Conservation (phyloP, 345 rosid genomes). For the Linum lewisii region DNA sequence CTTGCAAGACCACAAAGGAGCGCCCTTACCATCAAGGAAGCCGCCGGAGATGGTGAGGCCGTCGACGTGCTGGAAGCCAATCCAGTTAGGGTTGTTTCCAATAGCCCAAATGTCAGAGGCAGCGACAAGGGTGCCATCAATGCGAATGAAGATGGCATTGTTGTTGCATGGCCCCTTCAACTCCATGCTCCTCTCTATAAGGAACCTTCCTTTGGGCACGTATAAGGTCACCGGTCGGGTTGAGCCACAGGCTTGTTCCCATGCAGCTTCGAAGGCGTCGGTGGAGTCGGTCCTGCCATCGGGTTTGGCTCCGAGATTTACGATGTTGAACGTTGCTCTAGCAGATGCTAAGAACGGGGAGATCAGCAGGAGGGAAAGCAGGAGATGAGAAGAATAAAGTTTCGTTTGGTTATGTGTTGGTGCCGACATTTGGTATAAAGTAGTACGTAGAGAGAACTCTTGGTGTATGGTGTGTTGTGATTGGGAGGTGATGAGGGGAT, state of each 20-base stretch:
- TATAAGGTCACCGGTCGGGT: conserved; percentile 28
- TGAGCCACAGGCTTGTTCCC: conserved; percentile 49
- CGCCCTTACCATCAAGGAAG: conserved; percentile 49
- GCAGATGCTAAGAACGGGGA: too few species aligned
- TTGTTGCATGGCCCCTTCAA: conserved; percentile 54
- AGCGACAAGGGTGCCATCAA: conserved; percentile 64
- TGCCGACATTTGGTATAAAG: too few species aligned
- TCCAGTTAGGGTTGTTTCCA: conserved; percentile 31
- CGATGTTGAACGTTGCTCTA: too few species aligned
- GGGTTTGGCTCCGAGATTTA: conserved; percentile 39
- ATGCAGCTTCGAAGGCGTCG: conserved; percentile 53
- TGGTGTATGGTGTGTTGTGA: too few species aligned
- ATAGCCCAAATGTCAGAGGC: conserved; percentile 36
- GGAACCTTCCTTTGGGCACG: conserved; percentile 51
- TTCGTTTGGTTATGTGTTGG: too few species aligned
- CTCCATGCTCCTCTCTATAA: conserved; percentile 18
- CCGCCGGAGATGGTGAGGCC: conserved; percentile 55
- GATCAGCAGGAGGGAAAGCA: too few species aligned
- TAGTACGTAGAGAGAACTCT: too few species aligned
- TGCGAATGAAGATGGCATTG: conserved; percentile 25
- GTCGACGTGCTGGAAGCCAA: conserved; percentile 35
- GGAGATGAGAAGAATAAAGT: too few species aligned
- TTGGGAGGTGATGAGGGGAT: too few species aligned
- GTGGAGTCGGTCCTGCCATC: conserved; percentile 56
- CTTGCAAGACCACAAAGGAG: conserved; percentile 71